Evolutionary conservation across 176 grass and related monocot species (phyloP), one percentile per base, ranked within the genome.

Genomic region (Oryza brachyantha): DNA sequence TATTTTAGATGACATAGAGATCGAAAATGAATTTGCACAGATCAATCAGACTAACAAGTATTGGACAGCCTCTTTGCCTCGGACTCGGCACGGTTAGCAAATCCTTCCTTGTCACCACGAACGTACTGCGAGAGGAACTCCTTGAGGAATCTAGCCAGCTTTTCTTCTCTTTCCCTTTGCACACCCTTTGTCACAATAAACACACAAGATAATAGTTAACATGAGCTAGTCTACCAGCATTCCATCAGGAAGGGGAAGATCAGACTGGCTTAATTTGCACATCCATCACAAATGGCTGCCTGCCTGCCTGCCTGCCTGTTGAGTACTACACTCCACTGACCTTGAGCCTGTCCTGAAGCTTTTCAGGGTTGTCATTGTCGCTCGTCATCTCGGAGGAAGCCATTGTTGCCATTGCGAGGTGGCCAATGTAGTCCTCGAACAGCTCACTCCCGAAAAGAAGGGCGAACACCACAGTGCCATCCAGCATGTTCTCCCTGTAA

Each of bases 261-360:
- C 8, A 8, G 13, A 26, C 7, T 82, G 37, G 35, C 29, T 19
- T n/a, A n/a, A n/a, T n/a, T 61, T 45, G 22, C 7, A 34, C n/a
- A 36, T 76, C 42, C 36, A 68, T 75, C 39, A 82, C 8, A 62
- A 19, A 90, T 34, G 48, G 48, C 6, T 52, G 36, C 34, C 16
- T 41, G 45, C 7, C 73, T 61, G 4, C 67, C 6, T 52, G 36
- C 34, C 16, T 41, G 45, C 7, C 73, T 61, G 4, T 73, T 74
- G 3, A 52, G 8, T n/a, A n/a, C n/a, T n/a, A n/a, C n/a, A n/a
- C n/a, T 32, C 17, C 42, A 71, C 86, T 59, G 48, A 92, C 95
- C 90, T 90, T 99, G 68, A 99, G 85, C 67, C 92, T 93, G 45
- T 99, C 96, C 89, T 99, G 96, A 70, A 99, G 92, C 76, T 91